Conservation (phyloP, 228 moss, liverwort and hornwort species). For the Sphagnum fallax region DNA sequence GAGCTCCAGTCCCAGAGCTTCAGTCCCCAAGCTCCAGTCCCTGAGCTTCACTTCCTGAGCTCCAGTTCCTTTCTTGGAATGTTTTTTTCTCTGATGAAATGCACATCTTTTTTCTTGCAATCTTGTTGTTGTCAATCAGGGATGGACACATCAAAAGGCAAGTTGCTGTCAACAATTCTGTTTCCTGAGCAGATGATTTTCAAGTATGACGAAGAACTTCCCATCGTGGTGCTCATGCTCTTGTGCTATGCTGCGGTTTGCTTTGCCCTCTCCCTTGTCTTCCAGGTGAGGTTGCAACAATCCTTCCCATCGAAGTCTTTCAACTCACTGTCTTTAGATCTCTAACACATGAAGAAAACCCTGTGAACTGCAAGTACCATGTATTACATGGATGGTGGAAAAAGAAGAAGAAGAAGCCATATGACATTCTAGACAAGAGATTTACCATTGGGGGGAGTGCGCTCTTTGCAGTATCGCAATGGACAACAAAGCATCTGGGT, state of each 20-base stretch:
- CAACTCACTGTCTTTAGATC: not conserved
- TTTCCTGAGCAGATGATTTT: conserved; percentile 65
- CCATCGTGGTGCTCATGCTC: conserved; percentile 43
- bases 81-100: not conserved
- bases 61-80: not conserved
- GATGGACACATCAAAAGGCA: conserved; percentile 67
- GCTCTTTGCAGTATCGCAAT: conserved; percentile 19
- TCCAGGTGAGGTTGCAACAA: conserved; percentile 37
- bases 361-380: not conserved
- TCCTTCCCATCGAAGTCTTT: not conserved
- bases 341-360: not conserved
- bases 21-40: not conserved
- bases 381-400: not conserved
- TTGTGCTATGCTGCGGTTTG: conserved; percentile 45
- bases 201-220: conserved; percentile 82
- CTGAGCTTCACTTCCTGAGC: not conserved
- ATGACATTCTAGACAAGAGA: not conserved
- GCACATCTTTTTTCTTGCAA: not conserved
- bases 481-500: conserved; percentile 54
- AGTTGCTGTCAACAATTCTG: conserved; percentile 53
- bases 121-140: conserved; percentile 16
- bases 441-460: not conserved
- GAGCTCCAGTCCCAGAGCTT: not conserved
- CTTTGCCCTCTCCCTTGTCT: conserved; percentile 33
- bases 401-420: not conserved